A percentile compares a stretch with the other conserved stretches of the same genome.
These are phyloP conservation scores for Alternaria atra DNA, from an alignment of 2,329 filamentous ascomycete species.

Conservation along the genomic window DNA sequence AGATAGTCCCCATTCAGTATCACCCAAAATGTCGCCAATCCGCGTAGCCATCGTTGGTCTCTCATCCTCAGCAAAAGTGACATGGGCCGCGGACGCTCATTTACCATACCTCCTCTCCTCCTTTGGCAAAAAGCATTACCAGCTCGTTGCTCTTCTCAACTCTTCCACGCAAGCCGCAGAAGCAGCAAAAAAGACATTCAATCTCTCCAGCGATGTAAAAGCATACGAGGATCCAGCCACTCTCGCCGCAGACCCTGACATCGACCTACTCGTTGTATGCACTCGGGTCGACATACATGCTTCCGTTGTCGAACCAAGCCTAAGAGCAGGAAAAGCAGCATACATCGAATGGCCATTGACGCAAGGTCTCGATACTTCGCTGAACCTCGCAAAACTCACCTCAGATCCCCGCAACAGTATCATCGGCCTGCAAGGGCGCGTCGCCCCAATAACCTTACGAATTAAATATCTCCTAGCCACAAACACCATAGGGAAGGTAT, in stretches of 20 bases:
- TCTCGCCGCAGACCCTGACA: conserved; percentile 50
- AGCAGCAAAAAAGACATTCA: conserved; percentile 52
- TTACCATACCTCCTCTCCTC: conserved; percentile 66
- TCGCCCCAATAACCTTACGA: conserved; percentile 49
- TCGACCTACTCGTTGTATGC: conserved; percentile 58
- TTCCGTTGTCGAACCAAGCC: conserved; percentile 55
- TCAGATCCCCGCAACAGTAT: conserved; percentile 28
- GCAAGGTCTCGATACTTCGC: conserved; percentile 45
- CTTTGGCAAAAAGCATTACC: conserved; percentile 46
- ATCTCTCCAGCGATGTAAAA: conserved; percentile 50
- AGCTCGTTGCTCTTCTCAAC: conserved; percentile 59
- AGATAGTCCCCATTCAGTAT: neutral
- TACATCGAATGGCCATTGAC: conserved; percentile 64
- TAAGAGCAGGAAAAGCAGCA: conserved; percentile 62
- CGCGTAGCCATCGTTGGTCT: conserved; percentile 68
- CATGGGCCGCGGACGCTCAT: conserved; percentile 66
- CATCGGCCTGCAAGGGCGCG: conserved; percentile 57
- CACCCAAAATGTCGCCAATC: conserved; percentile 59
- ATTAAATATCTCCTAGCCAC: conserved; percentile 52
- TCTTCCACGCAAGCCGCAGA: conserved; percentile 53
- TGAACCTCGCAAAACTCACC: conserved; percentile 50
- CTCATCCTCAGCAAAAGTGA: conserved; percentile 60
- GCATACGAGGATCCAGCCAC: conserved; percentile 55
- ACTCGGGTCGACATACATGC: conserved; percentile 66
- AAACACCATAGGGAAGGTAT: conserved; percentile 54